Base-by-base conservation (phyloP, 225 moss, liverwort and hornwort genomes). In the Thuidium tamariscinum region DNA sequence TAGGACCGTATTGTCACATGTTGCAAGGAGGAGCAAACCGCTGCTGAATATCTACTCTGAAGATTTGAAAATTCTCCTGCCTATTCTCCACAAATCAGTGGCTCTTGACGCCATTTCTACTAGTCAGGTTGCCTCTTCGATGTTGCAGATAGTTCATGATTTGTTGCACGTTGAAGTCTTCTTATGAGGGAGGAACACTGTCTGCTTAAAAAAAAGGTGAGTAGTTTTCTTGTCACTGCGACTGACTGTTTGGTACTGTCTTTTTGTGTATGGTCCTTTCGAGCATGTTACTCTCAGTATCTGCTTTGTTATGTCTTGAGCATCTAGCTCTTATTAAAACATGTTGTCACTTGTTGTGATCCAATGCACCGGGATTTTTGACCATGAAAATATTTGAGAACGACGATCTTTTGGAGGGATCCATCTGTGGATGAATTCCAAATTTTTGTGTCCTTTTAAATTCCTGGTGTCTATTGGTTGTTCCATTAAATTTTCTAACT, bases 321-420 rank as follows among this genome's bases (percentile, higher is more conserved):
- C 29, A 52, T 85, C 51, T n/a, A n/a, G n/a, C n/a, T 14, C 39
- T 39, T 34, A 52, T n/a, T 16, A 22, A 30, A 34, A 44, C 48
- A 66, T 22, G 66, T 37, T 85, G 16, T 63, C 44, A 56, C 67
- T 77, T 79, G 37, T 65, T 60, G 66, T 77, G 81, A 87, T 87
- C 89, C 93, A 91, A 92, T 96, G 55, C 94, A 95, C 77, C 91
- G 94, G 86, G 97, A 96, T 87, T 97, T 93, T 37, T 91, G 95
- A 90, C 85, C 90, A 72, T 95, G 95, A 71, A 89, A 95, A 87
- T 93, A 94, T 82, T 95, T 93, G 96, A 82, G 88, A 87, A 65
- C 59, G 30, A 37, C 16, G 49, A 68, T 68, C 19, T 52, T 54
- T 61, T 42, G 69, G 30, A 78, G 76, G 56, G 48, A 61, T 59